Base-by-base conservation (phyloP, 208 protist species). In the Leishmania turanica region DNA sequence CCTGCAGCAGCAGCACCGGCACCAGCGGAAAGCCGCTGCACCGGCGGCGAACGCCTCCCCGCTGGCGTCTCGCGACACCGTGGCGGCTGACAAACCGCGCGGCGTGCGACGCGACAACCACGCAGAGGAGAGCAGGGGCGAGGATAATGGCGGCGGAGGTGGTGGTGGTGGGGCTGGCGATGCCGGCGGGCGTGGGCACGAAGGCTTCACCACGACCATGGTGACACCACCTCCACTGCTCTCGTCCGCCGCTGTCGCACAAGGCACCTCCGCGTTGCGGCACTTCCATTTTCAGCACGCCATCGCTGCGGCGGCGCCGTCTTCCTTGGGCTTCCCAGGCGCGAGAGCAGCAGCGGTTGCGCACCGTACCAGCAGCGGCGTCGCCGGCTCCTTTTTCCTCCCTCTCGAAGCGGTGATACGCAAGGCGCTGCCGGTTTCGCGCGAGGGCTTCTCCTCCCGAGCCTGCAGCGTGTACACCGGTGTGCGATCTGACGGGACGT, bases 381-480 rank as follows among this genome's bases (percentile, higher is more conserved):
- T 62, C 27, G 31, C 19, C 1, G 54, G 21, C 24, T 66, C 34
- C 9, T 19, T 75, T 34, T 64, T 40, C 58, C 17, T 76, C 19
- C 58, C 81, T 17, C 56, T 72, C 1, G 81, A 79, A 72, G 69
- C 49, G 24, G 51, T 76, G 58, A 62, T 79, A 42, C 70, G 77
- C 42, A 75, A 69, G 6, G 79, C 71, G 21, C 27, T 81, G 8
- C 82, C 82, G 19, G 62, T 85, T 45, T 64, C 31, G 11, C 68
- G 82, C 64, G 82, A 65, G 37, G 72, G 77, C 24, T 85, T 78
- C 77, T 77, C 51, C 74, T 68, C 64, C 19, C 60, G 79, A 34
- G 60, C 66, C 19, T 81, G 71, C 64, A 80, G 77, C 66, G 64
- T 85, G 40, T 81, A 70, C 42, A 81, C 77, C 11, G 72, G 64